Evolutionary conservation across 1,284 basidiomycete species (phyloP), one percentile per base, ranked within the genome.

Genomic region (Ganoderma meredithae): DNA sequence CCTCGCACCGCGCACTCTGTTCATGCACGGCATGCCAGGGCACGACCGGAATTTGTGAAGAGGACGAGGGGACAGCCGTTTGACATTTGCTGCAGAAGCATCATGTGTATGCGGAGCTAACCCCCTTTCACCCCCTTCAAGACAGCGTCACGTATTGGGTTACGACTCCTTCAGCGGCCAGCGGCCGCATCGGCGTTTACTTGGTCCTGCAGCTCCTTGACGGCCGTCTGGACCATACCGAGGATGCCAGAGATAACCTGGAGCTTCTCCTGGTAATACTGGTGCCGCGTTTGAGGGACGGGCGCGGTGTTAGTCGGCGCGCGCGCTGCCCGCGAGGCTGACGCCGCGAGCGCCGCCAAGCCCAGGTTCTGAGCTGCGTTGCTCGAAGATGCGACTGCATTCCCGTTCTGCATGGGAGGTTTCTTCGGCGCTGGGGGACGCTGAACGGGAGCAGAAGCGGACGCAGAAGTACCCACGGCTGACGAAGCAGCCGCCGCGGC

Each of bases 161-260:
- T 19, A 36, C 39, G 9, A 25, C 33, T 19, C 39, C 27, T 55
- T 69, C 63, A 71, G 52, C 70, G 70, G 41, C 66, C 66, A 19
- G 66, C 52, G 31, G 62, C 66, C 19, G 47, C 39, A 58, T 72
- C 71, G 15, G 67, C 66, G 58, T 64, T 68, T 27, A 72, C 68
- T 61, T 70, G 69, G 49, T 72, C 71, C 71, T 72, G 71, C 43
- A 72, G 65, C 52, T 72, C 71, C 67, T 69, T 70, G 41, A 72
- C 71, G n/a, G 71, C 65, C 15, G 62, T 69, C 69, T 72, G 71
- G 58, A 72, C 69, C 71, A 72, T 72, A 44, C 69, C 69, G 27
- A 72, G 65, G 61, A 72, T 72, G 60, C 71, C 71, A 19, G 69
- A 65, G 53, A 72, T 70, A 59, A 72, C 69, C 60, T 72, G 69